phyloP scores from a whole-genome alignment of 1,284 basidiomycete species.

The Rhodotorula sp. region DNA sequence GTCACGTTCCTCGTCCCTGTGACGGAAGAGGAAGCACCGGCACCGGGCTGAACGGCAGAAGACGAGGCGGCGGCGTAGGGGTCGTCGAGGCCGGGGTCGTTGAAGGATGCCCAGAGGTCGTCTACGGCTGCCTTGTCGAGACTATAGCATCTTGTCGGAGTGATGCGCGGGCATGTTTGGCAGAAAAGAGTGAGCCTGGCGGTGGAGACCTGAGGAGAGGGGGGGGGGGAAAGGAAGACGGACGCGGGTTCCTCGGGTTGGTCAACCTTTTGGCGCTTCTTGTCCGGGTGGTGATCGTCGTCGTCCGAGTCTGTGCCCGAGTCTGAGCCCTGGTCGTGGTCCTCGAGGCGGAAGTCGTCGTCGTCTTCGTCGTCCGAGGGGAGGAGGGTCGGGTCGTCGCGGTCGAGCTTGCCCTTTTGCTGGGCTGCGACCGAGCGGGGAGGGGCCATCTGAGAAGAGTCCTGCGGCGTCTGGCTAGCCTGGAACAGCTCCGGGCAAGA shows the following conservation, averaged over 20 bases:
- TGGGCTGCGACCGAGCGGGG: constrained; percentile 15
- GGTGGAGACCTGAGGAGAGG: background rate
- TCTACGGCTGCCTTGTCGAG: constrained; percentile 37
- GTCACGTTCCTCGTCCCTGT: background rate
- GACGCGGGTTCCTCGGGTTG: background rate
- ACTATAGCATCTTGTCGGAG: constrained; percentile 5
- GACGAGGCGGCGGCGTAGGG: constrained; percentile 17
- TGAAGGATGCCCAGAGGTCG: constrained; percentile 45
- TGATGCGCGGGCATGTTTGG: background rate
- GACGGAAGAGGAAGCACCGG: background rate
- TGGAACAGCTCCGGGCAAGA: background rate
- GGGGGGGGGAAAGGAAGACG: background rate
- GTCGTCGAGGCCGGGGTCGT: constrained; percentile 16
- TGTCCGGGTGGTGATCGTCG: constrained; percentile 13
- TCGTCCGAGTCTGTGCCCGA: constrained; percentile 17
- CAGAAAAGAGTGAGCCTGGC: background rate
- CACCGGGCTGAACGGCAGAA: background rate
- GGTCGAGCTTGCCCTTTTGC: constrained; percentile 6
- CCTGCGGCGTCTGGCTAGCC: background rate
- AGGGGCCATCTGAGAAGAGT: constrained; percentile 19
- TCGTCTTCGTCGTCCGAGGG: constrained; percentile 38
- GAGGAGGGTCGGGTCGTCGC: constrained; percentile 27
- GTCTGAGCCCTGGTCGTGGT: constrained; percentile 1
- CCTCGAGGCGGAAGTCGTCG: constrained; percentile 22
- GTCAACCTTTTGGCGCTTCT: background rate